phyloP scores from a whole-genome alignment of 2,329 filamentous ascomycete genomes.

The Arthrocladium fulminans region DNA sequence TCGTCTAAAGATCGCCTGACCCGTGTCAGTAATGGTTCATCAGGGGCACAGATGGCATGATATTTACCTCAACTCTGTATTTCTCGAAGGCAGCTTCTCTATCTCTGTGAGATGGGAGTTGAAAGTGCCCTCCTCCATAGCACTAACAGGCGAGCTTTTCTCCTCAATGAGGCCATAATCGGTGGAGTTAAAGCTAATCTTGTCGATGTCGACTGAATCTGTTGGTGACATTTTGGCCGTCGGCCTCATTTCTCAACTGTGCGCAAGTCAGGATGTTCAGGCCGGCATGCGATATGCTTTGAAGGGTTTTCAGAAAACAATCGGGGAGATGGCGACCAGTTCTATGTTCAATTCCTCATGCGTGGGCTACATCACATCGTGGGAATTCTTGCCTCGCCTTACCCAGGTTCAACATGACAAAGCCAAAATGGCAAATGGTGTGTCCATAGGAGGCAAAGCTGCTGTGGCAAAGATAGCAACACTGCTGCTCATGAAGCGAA shows the following conservation, averaged over 20 bases:
- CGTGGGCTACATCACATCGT: neutral
- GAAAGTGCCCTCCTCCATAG: slow-evolving; percentile 1
- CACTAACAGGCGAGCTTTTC: slow-evolving; percentile 2
- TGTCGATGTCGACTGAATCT: slow-evolving; percentile 2
- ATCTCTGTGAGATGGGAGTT: slow-evolving; percentile 4
- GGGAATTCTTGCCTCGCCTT: neutral
- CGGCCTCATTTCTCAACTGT: neutral
- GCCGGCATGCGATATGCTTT: too few relatives aligned
- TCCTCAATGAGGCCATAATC: slow-evolving; percentile 2
- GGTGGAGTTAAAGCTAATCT: slow-evolving; percentile 1
- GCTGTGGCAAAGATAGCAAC: neutral
- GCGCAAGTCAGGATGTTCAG: neutral
- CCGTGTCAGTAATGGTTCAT: neutral
- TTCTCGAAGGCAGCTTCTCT: slow-evolving; percentile 1
- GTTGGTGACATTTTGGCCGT: slow-evolving; percentile 1
- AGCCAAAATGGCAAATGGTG: neutral
- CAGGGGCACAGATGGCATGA: neutral
- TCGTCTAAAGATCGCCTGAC: neutral
- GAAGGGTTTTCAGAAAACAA: too few relatives aligned
- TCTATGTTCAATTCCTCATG: too few relatives aligned
- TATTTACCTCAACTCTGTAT: slow-evolving; percentile 4
- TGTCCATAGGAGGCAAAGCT: neutral
- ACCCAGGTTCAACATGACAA: neutral
- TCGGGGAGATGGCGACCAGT: too few relatives aligned
- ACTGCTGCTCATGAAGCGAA: neutral